Evolutionary conservation across 208 protist genomes (phyloP).

Genomic region (Hexamita inflata): DNA sequence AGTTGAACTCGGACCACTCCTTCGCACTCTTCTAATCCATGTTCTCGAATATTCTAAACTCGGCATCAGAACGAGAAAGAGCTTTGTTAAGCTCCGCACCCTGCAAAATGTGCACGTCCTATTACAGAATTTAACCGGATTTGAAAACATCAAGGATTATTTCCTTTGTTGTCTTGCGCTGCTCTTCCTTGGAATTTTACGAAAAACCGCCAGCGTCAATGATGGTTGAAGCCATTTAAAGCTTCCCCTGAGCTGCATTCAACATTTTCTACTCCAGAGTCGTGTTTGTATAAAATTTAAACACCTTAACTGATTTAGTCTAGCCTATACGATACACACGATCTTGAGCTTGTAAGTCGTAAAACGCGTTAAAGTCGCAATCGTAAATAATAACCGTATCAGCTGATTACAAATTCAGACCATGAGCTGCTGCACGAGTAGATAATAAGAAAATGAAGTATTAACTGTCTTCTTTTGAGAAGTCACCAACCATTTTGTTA

Average conservation of each 20-base stretch:
- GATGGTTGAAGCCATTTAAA: not conserved
- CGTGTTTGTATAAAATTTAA: constrained; percentile 18
- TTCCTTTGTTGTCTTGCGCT: not conserved
- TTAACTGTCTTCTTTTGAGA: not conserved
- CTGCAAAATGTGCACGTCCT: not conserved
- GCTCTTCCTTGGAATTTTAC: not conserved
- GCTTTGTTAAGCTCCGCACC: not conserved
- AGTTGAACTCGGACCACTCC: not conserved
- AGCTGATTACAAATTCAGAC: constrained; percentile 22
- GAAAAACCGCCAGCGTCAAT: constrained; percentile 1
- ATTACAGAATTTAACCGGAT: no score
- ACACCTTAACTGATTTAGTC: constrained; percentile 9
- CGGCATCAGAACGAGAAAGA: not conserved
- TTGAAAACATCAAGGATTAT: constrained; percentile 2
- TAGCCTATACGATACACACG: constrained; percentile 10
- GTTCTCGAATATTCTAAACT: not conserved
- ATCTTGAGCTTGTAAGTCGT: constrained; percentile 18
- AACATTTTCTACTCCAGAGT: constrained; percentile 6
- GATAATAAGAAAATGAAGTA: constrained; percentile 21
- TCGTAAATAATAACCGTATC: constrained; percentile 26
- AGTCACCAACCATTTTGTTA: constrained; percentile 5
- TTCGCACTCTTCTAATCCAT: not conserved
- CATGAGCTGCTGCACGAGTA: constrained; percentile 16
- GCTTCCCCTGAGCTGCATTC: not conserved
- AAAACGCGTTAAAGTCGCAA: constrained; percentile 21